Evolutionary conservation across 768 basidiomycete species (phyloP).

Genomic region (Pluteus cervinus): DNA sequence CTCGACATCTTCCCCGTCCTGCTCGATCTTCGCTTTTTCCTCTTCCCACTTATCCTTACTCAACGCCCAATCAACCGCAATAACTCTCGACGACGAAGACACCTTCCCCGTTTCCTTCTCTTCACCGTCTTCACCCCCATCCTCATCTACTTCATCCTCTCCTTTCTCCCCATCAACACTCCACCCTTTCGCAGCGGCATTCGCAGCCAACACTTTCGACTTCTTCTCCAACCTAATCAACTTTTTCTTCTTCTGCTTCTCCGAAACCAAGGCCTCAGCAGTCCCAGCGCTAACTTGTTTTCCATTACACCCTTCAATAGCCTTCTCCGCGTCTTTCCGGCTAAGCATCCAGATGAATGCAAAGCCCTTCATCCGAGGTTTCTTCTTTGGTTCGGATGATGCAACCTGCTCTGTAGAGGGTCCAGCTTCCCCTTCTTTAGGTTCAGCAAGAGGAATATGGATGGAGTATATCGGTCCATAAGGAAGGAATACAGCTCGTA

Average conservation of each 20-base stretch:
- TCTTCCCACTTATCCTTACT: slow-evolving; percentile 92
- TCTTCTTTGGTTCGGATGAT: slow-evolving; percentile 13
- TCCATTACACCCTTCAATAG: slow-evolving; percentile 77
- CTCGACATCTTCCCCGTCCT: slow-evolving; percentile 30
- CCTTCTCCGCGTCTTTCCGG: slow-evolving; percentile 78
- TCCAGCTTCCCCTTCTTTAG: slow-evolving; percentile 19
- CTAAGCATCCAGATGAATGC: slow-evolving; percentile 94
- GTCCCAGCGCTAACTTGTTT: slow-evolving; percentile 60
- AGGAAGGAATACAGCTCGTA: slow-evolving; percentile 81
- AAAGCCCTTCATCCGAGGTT: slow-evolving; percentile 63
- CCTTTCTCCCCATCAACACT: slow-evolving; percentile 27
- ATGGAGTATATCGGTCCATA: slow-evolving; percentile 85
- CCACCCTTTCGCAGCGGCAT: slow-evolving; percentile 27
- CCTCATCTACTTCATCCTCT: slow-evolving; percentile 28
- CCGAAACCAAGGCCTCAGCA: slow-evolving; percentile 46
- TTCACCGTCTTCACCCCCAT: slow-evolving; percentile 24
- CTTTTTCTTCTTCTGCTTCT: slow-evolving; percentile 68
- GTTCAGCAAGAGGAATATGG: slow-evolving; percentile 55
- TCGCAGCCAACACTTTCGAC: slow-evolving; percentile 28
- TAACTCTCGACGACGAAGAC: slow-evolving; percentile 47
- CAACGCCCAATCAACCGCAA: slow-evolving; percentile 95
- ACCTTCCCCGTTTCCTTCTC: slow-evolving; percentile 28
- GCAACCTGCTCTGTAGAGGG: slow-evolving; percentile 11
- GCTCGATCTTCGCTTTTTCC: slow-evolving; percentile 54
- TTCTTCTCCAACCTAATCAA: slow-evolving; percentile 50